A percentile compares a stretch with the other conserved stretches of the same genome.
Conservation (phyloP, 1,284 basidiomycete species). For the Malassezia slooffiae region DNA sequence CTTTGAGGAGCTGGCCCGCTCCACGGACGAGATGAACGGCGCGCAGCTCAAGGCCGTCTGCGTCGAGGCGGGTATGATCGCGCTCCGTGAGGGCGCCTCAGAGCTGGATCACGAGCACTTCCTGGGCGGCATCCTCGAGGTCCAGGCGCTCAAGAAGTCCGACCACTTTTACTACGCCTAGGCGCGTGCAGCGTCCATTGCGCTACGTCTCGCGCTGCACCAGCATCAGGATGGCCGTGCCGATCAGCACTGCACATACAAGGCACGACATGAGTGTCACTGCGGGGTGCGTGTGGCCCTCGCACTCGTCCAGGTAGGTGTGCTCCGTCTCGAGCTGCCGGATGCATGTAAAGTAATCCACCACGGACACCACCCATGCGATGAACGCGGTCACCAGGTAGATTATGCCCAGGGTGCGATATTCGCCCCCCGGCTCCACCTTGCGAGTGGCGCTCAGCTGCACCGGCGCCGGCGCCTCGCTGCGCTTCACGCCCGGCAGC, state of each 20-base stretch:
- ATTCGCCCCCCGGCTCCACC: neutral
- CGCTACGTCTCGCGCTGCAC: conserved; percentile 9
- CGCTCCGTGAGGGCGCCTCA: conserved; percentile 82
- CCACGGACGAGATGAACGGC: conserved; percentile 67
- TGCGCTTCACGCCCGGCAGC: too few species aligned
- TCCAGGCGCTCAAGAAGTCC: conserved; percentile 46
- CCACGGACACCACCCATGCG: conserved; percentile 1
- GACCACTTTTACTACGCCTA: conserved; percentile 39
- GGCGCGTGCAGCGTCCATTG: too few species aligned
- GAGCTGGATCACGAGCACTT: conserved; percentile 46
- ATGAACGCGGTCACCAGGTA: conserved; percentile 5
- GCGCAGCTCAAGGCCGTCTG: conserved; percentile 54
- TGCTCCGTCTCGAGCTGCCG: conserved; percentile 9
- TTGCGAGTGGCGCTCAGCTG: too few species aligned
- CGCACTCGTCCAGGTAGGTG: conserved; percentile 14
- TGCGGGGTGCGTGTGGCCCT: conserved; percentile 8
- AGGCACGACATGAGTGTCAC: conserved; percentile 4
- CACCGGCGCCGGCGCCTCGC: too few species aligned
- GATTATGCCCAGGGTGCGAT: conserved; percentile 3
- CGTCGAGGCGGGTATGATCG: conserved; percentile 97
- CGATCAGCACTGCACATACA: conserved; percentile 4
- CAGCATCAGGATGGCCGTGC: conserved; percentile 11
- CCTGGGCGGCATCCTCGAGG: conserved; percentile 45
- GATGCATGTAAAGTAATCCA: conserved; percentile 11
- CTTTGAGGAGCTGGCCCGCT: conserved; percentile 63